Base-by-base conservation (phyloP, 1,284 basidiomycete species). In the Pseudomicrostroma phylloplanum region DNA sequence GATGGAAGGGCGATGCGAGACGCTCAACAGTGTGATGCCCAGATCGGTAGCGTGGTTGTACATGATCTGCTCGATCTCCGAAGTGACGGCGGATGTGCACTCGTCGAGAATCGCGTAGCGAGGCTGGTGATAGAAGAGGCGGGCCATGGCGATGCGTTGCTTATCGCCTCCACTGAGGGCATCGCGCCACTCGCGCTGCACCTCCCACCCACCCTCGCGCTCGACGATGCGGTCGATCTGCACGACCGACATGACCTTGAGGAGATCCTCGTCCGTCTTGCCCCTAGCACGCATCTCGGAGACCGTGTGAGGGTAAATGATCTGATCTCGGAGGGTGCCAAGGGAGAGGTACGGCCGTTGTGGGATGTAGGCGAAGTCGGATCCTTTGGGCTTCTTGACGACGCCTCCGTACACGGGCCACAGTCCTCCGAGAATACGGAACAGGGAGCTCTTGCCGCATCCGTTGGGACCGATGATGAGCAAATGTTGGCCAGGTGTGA, bases 81-180 rank as follows among this genome's bases (percentile, higher is more conserved):
- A 85, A 6, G 93, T 93, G 12, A 98, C 92, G 0, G 94, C 87
- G 12, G 88, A 90, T 1, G 94, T 97, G 67, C 92, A 94, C 80
- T 98, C 94, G 76, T 97, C 94, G 51, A 97, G 83, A 60, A 98
- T 92, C 4, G 93, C 94, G 72, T 94, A 97, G 90, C 92, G 92
- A 19, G 94, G 94, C 67, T 85, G 84, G 80, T 98, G 94, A 81
- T 97, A 98, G 81, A 96, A 98, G 68, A 98, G 80, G 65, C 94
- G 83, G 6, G 92, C 93, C 92, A 96, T 97, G 0, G 94, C 94
- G 66, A 98, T 90, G 80, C 94, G 73, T 77, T 85, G 84, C 76
- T 85, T 84, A 73, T 85, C 84, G 83, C 83, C 90, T 1, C 90
- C 93, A 69, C 89, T 91, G 40, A 98, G 82, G 0, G 90, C 87